Percentiles rank a stretch among this genome's conserved stretches.
phyloP scores from a whole-genome alignment of 352 stramenopile genomes.

The Pythium graminicola region DNA sequence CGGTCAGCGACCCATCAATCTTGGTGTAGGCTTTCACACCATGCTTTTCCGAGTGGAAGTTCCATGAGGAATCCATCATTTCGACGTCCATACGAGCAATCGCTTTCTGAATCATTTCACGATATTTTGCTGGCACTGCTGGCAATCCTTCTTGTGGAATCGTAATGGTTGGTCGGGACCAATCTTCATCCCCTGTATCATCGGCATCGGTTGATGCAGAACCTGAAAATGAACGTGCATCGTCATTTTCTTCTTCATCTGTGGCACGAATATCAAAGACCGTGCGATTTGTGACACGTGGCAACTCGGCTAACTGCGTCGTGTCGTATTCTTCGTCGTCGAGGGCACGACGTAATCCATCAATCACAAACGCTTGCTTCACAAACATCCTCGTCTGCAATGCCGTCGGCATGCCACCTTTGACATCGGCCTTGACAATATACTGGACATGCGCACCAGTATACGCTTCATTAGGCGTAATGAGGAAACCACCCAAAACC shows the following conservation, averaged over 20 bases:
- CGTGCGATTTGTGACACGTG: conserved; percentile 45
- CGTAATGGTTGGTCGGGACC: not conserved
- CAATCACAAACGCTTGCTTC: conserved; percentile 64
- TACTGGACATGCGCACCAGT: conserved; percentile 48
- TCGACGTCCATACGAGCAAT: conserved; percentile 51
- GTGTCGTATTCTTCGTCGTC: conserved; percentile 37
- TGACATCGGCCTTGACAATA: conserved; percentile 62
- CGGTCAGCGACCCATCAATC: conserved; percentile 56
- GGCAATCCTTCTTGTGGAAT: conserved; percentile 41
- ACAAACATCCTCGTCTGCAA: conserved; percentile 68
- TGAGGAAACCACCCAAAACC: conserved; percentile 56
- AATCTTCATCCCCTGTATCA: conserved; percentile 41
- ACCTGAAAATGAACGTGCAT: conserved; percentile 9
- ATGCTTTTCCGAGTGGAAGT: conserved; percentile 63
- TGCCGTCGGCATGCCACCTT: conserved; percentile 41
- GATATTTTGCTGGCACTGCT: conserved; percentile 41
- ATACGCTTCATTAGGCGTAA: conserved; percentile 55
- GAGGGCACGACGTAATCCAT: conserved; percentile 44
- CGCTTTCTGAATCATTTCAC: conserved; percentile 50
- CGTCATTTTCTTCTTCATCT: conserved; percentile 27
- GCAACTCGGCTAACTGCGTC: conserved; percentile 1
- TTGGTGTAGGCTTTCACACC: conserved; percentile 64
- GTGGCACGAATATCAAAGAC: conserved; percentile 39
- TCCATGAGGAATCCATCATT: conserved; percentile 49
- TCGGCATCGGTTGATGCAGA: conserved; percentile 23